Base-by-base conservation (phyloP, 2,329 filamentous ascomycete genomes). In the Balansia obtecta region DNA sequence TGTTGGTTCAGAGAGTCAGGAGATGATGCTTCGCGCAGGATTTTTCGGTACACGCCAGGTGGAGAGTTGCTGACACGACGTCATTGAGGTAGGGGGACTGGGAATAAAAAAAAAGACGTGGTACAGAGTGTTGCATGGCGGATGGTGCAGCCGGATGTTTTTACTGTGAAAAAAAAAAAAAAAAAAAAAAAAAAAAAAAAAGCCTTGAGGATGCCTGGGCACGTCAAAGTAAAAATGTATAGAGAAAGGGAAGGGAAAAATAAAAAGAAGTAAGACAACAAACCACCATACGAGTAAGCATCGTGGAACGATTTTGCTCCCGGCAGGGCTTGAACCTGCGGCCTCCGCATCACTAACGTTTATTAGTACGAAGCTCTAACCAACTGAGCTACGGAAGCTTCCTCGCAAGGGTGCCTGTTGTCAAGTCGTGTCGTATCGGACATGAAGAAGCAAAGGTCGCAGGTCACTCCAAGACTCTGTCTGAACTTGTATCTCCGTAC, bases 281-380 rank as follows among this genome's bases (percentile, higher is more conserved):
- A 46, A n/a, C 5, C 20, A 3, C 1, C 1, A 2, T 1, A 2
- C 20, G 18, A 33, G 40, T 48, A 48, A 48, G 50, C 50, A 49
- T 52, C 50, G 50, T 52, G 50, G 50, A 52, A 52, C 47, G 50
- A 49, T 7, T 40, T 49, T 52, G 51, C 51, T 52, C 51, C 51
- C 51, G 51, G 51, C 51, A 52, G 51, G 51, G 51, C 51, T 52
- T 52, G 51, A 52, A 52, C 51, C 51, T 52, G 51, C 51, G 51
- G 45, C 51, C 51, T 52, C 48, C 51, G 51, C 51, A 50, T 50
- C 37, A 50, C 49, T 50, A 50, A 50, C n/a, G 49, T 46, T 33
- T 50, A 50, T 46, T 50, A 50, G 49, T 50, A 50, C 49, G 49
- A 50, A 50, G 49, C 49, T 50, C 49, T 50, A 46, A 50, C 42